Evolutionary conservation across 2,329 filamentous ascomycete genomes (phyloP), one percentile per base, ranked within the genome.

Genomic region (Colletotrichum zoysiae): DNA sequence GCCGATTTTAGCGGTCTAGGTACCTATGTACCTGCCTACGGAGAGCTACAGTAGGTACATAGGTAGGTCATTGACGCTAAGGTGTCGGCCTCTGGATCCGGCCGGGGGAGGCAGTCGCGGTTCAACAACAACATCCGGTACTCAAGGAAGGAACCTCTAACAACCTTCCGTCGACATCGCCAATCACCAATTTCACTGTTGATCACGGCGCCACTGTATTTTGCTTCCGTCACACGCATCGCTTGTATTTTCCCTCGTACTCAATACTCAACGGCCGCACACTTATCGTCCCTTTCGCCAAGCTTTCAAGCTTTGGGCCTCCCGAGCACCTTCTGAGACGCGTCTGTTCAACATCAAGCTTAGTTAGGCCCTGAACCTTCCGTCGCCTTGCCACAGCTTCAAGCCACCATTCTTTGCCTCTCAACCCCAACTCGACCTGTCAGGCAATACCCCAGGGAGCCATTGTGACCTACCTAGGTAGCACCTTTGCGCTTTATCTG

Each of bases 81-180:
- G 59, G 53, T 65, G 30, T 55, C 55, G 65, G 33, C 59, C n/a
- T n/a, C n/a, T n/a, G n/a, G n/a, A n/a, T n/a, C n/a, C n/a, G n/a
- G n/a, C n/a, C n/a, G n/a, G n/a, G n/a, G 16, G 51, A 62, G 70
- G n/a, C 38, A 56, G 71, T 68, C 71, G 69, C 71, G 68, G 53
- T 73, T 68, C 68, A 73, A 73, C 69, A 72, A 73, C 69, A 73
- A 65, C 71, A 67, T 71, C 59, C 51, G 65, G 68, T 67, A 26
- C 38, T 65, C 33, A 16, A 63, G 57, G 57, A 61, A 50, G 57
- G 64, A 61, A 44, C 42, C 51, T 65, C 48, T 33, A 60, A 66
- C 48, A 48, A 66, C 44, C 56, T 42, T 44, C 42, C 56, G 40
- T 56, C 60, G 38, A 57, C 42, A 53, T 60, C 46, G 30, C 42